phyloP scores from a whole-genome alignment of 1,284 basidiomycete species.

The Exsudoporus floridanus region DNA sequence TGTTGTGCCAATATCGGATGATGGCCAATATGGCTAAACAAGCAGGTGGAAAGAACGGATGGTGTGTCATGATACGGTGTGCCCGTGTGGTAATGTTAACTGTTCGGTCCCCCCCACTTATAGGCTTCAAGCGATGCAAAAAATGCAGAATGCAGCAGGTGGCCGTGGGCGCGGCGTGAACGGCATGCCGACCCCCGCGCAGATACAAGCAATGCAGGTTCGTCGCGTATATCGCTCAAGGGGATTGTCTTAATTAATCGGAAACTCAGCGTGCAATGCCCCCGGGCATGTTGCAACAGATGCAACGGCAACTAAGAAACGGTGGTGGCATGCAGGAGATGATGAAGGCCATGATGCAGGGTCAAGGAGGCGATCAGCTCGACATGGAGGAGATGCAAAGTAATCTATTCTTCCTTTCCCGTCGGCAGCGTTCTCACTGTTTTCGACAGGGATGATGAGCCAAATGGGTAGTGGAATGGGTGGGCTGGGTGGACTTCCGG shows the following conservation, averaged over 20 bases:
- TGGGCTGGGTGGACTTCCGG: slow-evolving; percentile 49
- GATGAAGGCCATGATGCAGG: slow-evolving; percentile 96
- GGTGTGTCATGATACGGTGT: slow-evolving; percentile 45
- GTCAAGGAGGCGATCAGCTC: slow-evolving; percentile 77
- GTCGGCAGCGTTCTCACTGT: slow-evolving; percentile 14
- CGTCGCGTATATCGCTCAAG: slow-evolving; percentile 24
- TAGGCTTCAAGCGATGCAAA: slow-evolving; percentile 85
- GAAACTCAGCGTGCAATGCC: slow-evolving; percentile 74
- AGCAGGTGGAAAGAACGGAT: slow-evolving; percentile 95
- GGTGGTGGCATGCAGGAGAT: slow-evolving; percentile 92
- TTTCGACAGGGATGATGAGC: slow-evolving; percentile 71
- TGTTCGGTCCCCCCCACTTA: neutral
- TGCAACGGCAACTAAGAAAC: slow-evolving; percentile 78
- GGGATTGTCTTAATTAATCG: slow-evolving; percentile 10
- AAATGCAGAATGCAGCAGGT: slow-evolving; percentile 84
- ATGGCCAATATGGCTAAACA: slow-evolving; percentile 98
- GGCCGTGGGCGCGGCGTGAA: slow-evolving; percentile 81
- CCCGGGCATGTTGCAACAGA: slow-evolving; percentile 83
- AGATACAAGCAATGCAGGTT: slow-evolving; percentile 90
- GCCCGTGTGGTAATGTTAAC: neutral
- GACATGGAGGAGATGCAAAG: slow-evolving; percentile 89
- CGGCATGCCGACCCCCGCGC: slow-evolving; percentile 88
- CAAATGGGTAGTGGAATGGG: slow-evolving; percentile 75
- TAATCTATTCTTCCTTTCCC: slow-evolving; percentile 36
- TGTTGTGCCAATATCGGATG: slow-evolving; percentile 94